Base-by-base conservation (phyloP, 163 green algal genomes). In the Chlorella variabilis region DNA sequence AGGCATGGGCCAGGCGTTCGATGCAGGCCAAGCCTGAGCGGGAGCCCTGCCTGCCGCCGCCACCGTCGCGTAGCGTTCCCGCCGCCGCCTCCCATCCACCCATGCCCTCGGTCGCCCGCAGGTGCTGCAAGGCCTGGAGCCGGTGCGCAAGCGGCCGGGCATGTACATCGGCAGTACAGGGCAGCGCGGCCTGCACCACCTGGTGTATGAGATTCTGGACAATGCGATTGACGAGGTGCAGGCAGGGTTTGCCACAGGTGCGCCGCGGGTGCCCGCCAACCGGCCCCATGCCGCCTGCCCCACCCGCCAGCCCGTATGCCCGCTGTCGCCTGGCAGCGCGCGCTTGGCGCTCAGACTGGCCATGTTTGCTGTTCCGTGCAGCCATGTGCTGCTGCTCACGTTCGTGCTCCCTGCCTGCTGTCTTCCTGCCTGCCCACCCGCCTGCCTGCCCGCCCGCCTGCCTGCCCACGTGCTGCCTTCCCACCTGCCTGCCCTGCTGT, bases 151-250 rank as follows among this genome's bases (percentile, higher is more conserved):
- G 85, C 93, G 97, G 23, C 97, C 97, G 11, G 97, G 97, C 80
- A 99, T 99, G 97, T 99, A 99, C 91, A 99, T 99, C 74, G 97
- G 97, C 76, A 97, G 90, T 80, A 99, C 97, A 11, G 93, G 94
- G 29, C 78, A 91, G 66, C 87, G 92, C 0, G 97, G 97, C 0
- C 84, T 99, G 71, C 97, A 99, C 81, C 97, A 99, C 83, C 88
- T 99, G 75, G 85, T 93, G 18, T 93, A 90, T 49, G 90, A 94
- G 68, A 91, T 98, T 54, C 84, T 99, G 69, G 97, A 99, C 90
- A 99, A 99, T 81, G 84, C 90, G 11, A 93, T 99, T 18, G 97
- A 99, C 80, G 97, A 99, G 84, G 91, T 94, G 38, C 86, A 95
- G 87, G 81, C 70, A 2, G 91, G 90, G 0, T 90, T 93, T 81